Base-by-base conservation (phyloP, 2,329 filamentous ascomycete species). In the Neobulgaria alba region DNA sequence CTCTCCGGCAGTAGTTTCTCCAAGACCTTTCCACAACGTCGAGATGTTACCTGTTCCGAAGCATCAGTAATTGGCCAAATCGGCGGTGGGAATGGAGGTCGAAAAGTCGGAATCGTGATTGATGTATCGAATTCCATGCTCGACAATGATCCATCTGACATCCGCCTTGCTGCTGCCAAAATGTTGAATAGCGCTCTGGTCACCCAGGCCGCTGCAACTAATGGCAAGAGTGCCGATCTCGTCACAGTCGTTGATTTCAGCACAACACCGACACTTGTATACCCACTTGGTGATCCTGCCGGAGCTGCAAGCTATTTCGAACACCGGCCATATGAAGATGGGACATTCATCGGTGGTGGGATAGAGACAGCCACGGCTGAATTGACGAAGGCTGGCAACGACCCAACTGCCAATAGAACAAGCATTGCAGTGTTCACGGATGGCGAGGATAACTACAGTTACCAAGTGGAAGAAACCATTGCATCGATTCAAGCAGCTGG, bases 1-100 rank as follows among this genome's bases (percentile, higher is more conserved):
- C n/a, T n/a, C n/a, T n/a, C n/a, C n/a, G n/a, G n/a, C n/a, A n/a
- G n/a, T n/a, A n/a, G n/a, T n/a, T n/a, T n/a, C n/a, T n/a, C n/a
- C n/a, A n/a, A n/a, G n/a, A n/a, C n/a, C n/a, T n/a, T n/a, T 33
- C 30, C 14, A 33, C 30, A 8, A 16, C 29, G 37, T 44, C 33
- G 9, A 30, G 12, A 33, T 33, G 30, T 33, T 16, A 33, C 12
- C 14, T 33, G 5, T n/a, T n/a, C n/a, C n/a, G n/a, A 33, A 33
- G 14, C 14, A 16, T 3, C 30, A 33, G 12, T 33, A 14, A n/a
- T n/a, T n/a, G n/a, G n/a, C n/a, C n/a, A n/a, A n/a, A n/a, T n/a
- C n/a, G n/a, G n/a, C n/a, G n/a, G n/a, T 15, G 18, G 18, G 14
- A 33, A 33, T 33, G 30, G 30, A 14, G 30, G 30, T 7, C 30